Conservation (phyloP, 2,329 filamentous ascomycete genomes). For the Xylariaceae sp. region DNA sequence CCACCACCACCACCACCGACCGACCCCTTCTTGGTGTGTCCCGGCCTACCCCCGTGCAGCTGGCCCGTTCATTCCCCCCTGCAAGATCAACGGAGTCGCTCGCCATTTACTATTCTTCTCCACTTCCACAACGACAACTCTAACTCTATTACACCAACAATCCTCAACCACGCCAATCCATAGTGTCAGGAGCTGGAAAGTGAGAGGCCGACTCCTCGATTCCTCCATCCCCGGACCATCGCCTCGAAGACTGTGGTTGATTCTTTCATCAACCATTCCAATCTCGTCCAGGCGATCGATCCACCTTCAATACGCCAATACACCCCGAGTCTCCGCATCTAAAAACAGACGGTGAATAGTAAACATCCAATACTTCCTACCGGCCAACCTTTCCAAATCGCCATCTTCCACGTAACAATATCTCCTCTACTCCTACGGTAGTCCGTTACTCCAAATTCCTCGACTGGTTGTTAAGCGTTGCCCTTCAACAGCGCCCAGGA, state of each 20-base stretch:
- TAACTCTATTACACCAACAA: constrained; percentile 5
- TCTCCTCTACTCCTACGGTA: too few relatives aligned
- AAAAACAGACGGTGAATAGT: constrained; percentile 24
- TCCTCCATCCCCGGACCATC: not conserved
- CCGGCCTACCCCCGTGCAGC: not conserved
- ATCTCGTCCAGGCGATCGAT: constrained; percentile 4
- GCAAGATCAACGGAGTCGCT: constrained; percentile 13
- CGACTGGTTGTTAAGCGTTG: constrained; percentile 1
- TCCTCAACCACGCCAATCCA: not conserved
- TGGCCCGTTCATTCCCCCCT: constrained; percentile 6
- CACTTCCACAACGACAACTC: constrained; percentile 26
- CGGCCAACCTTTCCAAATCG: not conserved
- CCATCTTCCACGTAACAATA: not conserved
- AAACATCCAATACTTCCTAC: constrained; percentile 9
- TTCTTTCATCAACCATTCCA: too few relatives aligned
- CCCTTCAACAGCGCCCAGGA: constrained; percentile 1
- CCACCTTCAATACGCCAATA: too few relatives aligned
- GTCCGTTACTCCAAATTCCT: too few relatives aligned
- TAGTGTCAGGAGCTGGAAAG: not conserved
- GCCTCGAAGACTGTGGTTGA: not conserved
- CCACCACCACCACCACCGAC: too few relatives aligned
- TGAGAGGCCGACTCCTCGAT: not conserved
- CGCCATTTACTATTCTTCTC: constrained; percentile 14
- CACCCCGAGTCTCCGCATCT: constrained; percentile 19
- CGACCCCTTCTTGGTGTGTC: not conserved